Evolutionary conservation across 2,329 filamentous ascomycete genomes (phyloP), one percentile per base, ranked within the genome.

Genomic region (Dactylonectria macrodidyma): DNA sequence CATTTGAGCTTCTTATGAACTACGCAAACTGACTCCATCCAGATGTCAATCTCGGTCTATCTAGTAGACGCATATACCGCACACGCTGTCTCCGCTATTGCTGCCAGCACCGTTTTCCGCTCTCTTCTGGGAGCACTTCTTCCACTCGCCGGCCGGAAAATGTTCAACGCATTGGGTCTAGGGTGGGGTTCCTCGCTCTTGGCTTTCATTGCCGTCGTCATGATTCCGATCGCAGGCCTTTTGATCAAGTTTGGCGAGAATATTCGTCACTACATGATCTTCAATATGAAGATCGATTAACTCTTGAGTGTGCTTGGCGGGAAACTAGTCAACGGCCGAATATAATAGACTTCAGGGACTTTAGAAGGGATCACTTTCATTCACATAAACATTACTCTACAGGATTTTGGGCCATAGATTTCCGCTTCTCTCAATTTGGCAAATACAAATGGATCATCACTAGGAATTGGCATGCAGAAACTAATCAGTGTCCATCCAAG

Each of bases 71-170:
- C 74, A 5, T 78, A 75, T 26, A 9, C 71, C 10, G 59, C 64
- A 8, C 77, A 74, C 47, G 72, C 77, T 2, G 77, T 77, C 14
- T 76, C 73, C 30, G 77, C 71, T 5, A 70, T 76, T 8, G 77
- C 75, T 24, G 75, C 77, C 14, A 75, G 70, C 34, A 76, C 76
- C n/a, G 68, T 78, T 5, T 61, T 76, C 14, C 84, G 92, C 16
- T 89, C 86, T 8, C 83, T 86, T 5, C 90, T 91, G 70, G 92
- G 89, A 30, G 91, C 90, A 14, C 78, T 88, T 0, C 84, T 91
- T 19, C 89, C 89, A 1, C 78, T 91, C 5, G 89, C 88, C 16
- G 89, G 88, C 0, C 80, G 82, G 3, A 78, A 81, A 16, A 71
- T 80, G 70, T 80, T 77, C 57, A 70, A 76, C 16, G 75, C 75